phyloP scores from a whole-genome alignment of 1,284 basidiomycete species.

The Papiliotrema terrestris region DNA sequence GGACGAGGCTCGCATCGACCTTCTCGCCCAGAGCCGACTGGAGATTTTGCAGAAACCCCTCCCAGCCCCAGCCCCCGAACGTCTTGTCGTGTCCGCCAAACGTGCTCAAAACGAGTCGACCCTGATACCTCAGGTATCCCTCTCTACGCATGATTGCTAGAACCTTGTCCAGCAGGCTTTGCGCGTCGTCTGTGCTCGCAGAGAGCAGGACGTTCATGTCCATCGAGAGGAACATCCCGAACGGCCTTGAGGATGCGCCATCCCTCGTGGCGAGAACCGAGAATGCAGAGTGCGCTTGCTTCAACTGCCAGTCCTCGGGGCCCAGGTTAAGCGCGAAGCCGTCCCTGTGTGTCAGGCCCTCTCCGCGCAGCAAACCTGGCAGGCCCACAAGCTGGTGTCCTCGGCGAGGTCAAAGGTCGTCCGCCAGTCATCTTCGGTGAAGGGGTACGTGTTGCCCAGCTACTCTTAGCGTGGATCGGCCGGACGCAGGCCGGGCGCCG shows the following conservation, averaged over 20 bases:
- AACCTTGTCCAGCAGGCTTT: constrained; percentile 21
- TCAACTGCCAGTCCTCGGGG: constrained; percentile 45
- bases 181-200: constrained; percentile 16
- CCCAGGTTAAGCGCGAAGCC: constrained; percentile 48
- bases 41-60: constrained; percentile 27
- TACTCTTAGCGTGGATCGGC: constrained; percentile 9
- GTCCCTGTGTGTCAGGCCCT: constrained; percentile 29
- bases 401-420: constrained; percentile 38
- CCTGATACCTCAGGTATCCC: constrained; percentile 15
- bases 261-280: constrained; percentile 7
- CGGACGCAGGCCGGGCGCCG: background rate
- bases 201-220: constrained; percentile 46
- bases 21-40: constrained; percentile 19
- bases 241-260: background rate
- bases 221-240: constrained; percentile 42
- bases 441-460: constrained; percentile 49
- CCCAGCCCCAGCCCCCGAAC: constrained; percentile 40
- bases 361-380: background rate
- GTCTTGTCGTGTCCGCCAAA: constrained; percentile 38
- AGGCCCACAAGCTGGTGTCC: constrained; percentile 36
- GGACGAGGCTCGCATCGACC: constrained; percentile 12
- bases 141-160: constrained; percentile 10
- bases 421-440: constrained; percentile 39
- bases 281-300: constrained; percentile 41
- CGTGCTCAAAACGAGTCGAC: constrained; percentile 33